Conservation (phyloP, 108 stramenopile genomes). For the Cylindrotheca closterium region DNA sequence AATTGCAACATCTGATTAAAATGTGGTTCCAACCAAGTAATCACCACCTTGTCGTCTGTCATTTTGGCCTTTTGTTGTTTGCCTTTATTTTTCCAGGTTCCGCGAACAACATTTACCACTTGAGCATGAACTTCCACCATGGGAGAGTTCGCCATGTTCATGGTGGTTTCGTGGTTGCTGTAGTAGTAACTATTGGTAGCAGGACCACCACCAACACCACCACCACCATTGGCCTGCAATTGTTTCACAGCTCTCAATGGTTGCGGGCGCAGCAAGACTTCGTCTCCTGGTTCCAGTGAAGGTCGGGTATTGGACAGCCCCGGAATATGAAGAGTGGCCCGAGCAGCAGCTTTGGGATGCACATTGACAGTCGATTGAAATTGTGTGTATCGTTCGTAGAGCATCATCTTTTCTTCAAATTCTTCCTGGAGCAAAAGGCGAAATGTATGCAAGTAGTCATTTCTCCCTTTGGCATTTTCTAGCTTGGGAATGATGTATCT, state of each 20-base stretch:
- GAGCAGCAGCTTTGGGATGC: background rate
- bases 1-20: constrained; percentile 1
- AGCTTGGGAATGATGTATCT: background rate
- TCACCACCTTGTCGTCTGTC: constrained; percentile 10
- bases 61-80: background rate
- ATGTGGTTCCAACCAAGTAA: constrained; percentile 3
- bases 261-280: constrained; percentile 58
- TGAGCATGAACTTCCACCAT: constrained; percentile 17
- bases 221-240: background rate
- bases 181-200: background rate
- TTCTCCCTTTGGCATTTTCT: constrained; percentile 1
- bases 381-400: constrained; percentile 30
- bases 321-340: constrained; percentile 8
- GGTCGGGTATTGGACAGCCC: constrained; percentile 69
- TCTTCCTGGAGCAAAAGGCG: constrained; percentile 16
- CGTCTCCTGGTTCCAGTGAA: constrained; percentile 49
- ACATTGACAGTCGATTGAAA: background rate
- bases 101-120: constrained; percentile 28
- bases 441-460: constrained; percentile 15
- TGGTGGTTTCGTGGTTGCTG: background rate
- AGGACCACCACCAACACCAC: background rate
- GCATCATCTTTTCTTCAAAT: constrained; percentile 9
- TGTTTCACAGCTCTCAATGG: too few relatives aligned
- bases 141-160: background rate
- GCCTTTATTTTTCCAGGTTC: constrained; percentile 16